Conservation (phyloP, 768 basidiomycete genomes). For the Tricholoma bakamatsutake region DNA sequence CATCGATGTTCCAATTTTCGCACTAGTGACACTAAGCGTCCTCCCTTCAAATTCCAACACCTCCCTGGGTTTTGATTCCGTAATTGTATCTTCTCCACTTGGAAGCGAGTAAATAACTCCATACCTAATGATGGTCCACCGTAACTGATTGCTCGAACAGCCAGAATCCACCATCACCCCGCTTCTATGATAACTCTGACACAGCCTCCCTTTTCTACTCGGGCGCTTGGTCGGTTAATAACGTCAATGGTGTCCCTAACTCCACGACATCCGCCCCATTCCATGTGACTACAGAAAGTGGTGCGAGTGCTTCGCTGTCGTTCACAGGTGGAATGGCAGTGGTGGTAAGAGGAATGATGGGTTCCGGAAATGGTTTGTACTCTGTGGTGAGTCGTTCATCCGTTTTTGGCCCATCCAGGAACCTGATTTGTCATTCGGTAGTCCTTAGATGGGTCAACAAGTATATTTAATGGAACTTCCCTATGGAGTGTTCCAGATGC, state of each 20-base stretch:
- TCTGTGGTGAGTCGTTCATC: slow-evolving; percentile 10
- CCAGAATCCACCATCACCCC: slow-evolving; percentile 12
- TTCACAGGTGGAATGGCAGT: slow-evolving; percentile 14
- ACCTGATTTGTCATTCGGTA: not conserved
- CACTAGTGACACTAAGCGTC: slow-evolving; percentile 11
- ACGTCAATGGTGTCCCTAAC: slow-evolving; percentile 13
- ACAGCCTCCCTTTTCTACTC: slow-evolving; percentile 8
- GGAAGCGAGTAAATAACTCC: slow-evolving; percentile 5
- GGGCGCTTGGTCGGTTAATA: slow-evolving; percentile 8
- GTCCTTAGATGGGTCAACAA: slow-evolving; percentile 13
- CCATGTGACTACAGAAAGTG: slow-evolving; percentile 7
- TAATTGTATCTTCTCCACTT: slow-evolving; percentile 8
- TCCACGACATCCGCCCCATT: slow-evolving; percentile 12
- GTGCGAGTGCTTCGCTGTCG: slow-evolving; percentile 13
- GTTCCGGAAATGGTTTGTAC: slow-evolving; percentile 11
- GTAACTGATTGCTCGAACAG: slow-evolving; percentile 1
- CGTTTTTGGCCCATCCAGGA: not conserved
- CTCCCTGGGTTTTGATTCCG: slow-evolving; percentile 8
- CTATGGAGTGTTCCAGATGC: slow-evolving; percentile 13
- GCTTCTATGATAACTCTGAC: slow-evolving; percentile 12
- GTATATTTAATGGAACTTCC: slow-evolving; percentile 12
- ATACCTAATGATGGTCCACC: not conserved
- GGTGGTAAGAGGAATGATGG: slow-evolving; percentile 10
- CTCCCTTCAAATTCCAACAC: slow-evolving; percentile 4
- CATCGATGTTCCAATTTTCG: not conserved